Base-by-base conservation (phyloP, 2,329 filamentous ascomycete genomes). In the Ophiocordyceps sinensis region DNA sequence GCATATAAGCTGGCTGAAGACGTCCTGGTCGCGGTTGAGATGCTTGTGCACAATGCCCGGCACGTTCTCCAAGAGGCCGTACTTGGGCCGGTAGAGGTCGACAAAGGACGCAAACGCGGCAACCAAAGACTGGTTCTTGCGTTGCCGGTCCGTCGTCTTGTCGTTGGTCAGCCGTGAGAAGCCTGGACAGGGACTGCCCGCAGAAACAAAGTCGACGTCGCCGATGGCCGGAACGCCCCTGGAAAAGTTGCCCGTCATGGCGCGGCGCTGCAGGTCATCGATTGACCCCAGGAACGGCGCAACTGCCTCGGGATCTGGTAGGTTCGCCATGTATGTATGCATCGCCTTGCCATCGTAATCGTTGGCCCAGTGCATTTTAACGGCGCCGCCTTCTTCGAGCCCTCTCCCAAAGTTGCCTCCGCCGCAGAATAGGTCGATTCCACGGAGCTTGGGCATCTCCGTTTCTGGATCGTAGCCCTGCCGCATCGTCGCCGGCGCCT, bases 11-110 rank as follows among this genome's bases (percentile, higher is more conserved):
- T 88, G 83, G 1, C 77, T 78, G 40, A 88, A 77, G 0, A 85
- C 73, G 43, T 85, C 83, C 17, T 80, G 66, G 4, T 68, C 60
- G 14, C 68, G 60, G 28, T 58, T 60, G 7, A 53, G 51, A 15
- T 56, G 63, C 15, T 63, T 61, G 37, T 62, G 68, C 0, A 82
- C 70, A 61, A 89, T 85, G 0, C 63, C 67, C 0, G 73, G 60
- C 0, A 93, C 85, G 48, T 93, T 93, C 55, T 93, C 85, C 0
- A 93, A 66, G 0, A 89, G 48, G 0, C 78, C 82, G 52, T 83
- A 89, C n/a, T 73, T 67, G 0, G 85, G 85, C 0, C 79, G 71
- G 47, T 85, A 87, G 0, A 85, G 61, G 46, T 93, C 85, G 2
- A 89, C 66, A 44, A 73, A 85, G 0, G 84, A 77, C 0, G 78